These are phyloP conservation scores for Saccharomyces pastorianus DNA, from an alignment of 1,139 yeast genomes.

Conservation along the genomic window DNA sequence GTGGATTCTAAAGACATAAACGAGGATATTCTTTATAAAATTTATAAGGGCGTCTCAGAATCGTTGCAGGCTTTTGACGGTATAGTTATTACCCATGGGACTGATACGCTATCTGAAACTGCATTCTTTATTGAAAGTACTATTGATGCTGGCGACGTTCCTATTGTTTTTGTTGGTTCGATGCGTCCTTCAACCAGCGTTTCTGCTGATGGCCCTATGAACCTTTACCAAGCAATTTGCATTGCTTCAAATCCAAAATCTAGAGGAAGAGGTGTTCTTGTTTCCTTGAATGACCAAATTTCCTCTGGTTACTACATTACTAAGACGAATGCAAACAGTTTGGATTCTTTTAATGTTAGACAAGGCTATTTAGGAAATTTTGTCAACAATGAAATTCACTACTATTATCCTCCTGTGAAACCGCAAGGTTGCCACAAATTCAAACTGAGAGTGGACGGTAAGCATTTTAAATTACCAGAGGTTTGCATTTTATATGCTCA, in stretches of 20 bases:
- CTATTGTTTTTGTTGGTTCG: slow-evolving; percentile 61
- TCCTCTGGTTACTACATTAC: slow-evolving; percentile 65
- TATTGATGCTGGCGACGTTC: slow-evolving; percentile 45
- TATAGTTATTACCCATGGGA: slow-evolving; percentile 63
- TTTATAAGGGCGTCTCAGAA: slow-evolving; percentile 38
- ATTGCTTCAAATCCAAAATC: slow-evolving; percentile 49
- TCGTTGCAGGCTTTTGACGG: slow-evolving; percentile 39
- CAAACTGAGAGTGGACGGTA: slow-evolving; percentile 28
- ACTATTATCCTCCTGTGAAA: slow-evolving; percentile 54
- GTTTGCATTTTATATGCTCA: slow-evolving; percentile 52
- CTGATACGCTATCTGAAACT: slow-evolving; percentile 66
- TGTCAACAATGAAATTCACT: slow-evolving; percentile 57
- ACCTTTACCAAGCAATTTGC: slow-evolving; percentile 59
- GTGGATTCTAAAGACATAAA: slow-evolving; percentile 59
- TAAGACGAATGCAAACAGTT: slow-evolving; percentile 59
- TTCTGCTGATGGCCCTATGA: slow-evolving; percentile 68
- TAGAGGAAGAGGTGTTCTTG: slow-evolving; percentile 51
- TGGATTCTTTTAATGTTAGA: slow-evolving; percentile 62
- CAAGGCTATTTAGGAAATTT: slow-evolving; percentile 66
- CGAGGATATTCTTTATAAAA: slow-evolving; percentile 32
- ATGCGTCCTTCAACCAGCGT: slow-evolving; percentile 68
- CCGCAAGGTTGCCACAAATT: slow-evolving; percentile 47
- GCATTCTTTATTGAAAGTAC: slow-evolving; percentile 60
- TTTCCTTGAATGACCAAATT: slow-evolving; percentile 58
- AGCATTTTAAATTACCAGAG: slow-evolving; percentile 27